phyloP scores from a whole-genome alignment of 352 stramenopile genomes.

The Pythium dissotocum region DNA sequence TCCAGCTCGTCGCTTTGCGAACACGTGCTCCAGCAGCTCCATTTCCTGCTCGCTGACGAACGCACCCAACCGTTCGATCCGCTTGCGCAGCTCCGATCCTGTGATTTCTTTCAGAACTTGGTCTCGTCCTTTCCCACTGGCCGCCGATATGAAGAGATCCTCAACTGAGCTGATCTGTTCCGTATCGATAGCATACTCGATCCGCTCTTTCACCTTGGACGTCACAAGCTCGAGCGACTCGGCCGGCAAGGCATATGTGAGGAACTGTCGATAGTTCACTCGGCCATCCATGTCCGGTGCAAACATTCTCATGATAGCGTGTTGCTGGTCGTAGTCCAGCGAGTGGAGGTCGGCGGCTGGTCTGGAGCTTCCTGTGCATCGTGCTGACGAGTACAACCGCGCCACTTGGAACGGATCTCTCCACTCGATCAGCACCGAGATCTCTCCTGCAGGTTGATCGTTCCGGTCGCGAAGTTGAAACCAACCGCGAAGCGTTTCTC shows the following conservation, averaged over 20 bases:
- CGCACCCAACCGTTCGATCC: constrained; percentile 23
- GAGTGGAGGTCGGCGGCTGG: constrained; percentile 42
- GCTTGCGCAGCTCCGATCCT: constrained; percentile 11
- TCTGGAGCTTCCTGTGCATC: constrained; percentile 22
- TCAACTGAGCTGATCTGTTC: constrained; percentile 43
- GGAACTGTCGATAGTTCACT: constrained; percentile 75
- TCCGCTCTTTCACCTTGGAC: constrained; percentile 60
- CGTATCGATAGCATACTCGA: constrained; percentile 61
- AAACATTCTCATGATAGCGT: constrained; percentile 63
- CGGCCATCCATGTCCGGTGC: constrained; percentile 56
- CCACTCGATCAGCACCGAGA: constrained; percentile 78
- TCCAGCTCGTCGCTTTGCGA: neutral
- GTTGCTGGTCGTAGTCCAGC: constrained; percentile 73
- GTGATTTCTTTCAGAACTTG: constrained; percentile 21
- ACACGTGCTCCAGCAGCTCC: constrained; percentile 21
- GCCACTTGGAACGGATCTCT: constrained; percentile 74
- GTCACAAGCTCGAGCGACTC: constrained; percentile 57
- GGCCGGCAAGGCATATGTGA: constrained; percentile 50
- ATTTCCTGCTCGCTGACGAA: constrained; percentile 24
- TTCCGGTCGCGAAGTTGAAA: constrained; percentile 65
- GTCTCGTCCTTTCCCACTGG: constrained; percentile 13
- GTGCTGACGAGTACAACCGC: constrained; percentile 41
- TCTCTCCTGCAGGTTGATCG: constrained; percentile 57
- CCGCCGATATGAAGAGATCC: constrained; percentile 35
- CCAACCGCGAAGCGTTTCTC: constrained; percentile 71